Evolutionary conservation across 2,329 filamentous ascomycete species (phyloP), one percentile per base, ranked within the genome.

Genomic region (Sporothrix sp.): DNA sequence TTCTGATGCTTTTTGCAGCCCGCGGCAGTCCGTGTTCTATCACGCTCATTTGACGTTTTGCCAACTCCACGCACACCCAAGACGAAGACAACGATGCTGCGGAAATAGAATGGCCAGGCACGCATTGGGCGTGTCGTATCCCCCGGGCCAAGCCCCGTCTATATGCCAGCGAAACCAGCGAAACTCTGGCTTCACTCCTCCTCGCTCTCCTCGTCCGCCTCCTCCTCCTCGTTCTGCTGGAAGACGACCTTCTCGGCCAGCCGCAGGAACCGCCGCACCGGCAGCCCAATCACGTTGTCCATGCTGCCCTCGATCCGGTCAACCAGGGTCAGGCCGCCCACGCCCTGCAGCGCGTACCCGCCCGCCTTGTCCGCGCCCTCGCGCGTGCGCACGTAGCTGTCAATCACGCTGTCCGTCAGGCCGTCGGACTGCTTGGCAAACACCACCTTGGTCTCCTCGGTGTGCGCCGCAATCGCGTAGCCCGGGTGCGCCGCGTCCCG

Each of bases 311-410:
- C 87, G 57, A 98, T 85, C 66, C 77, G 84, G 65, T 96, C 89
- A 11, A 98, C 82, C 52, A 98, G 68, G 53, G 98, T 73, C 64
- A 96, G 82, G 8, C 86, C 84, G 1, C 87, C 93, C 10, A 91
- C 72, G 0, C 91, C 93, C 68, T 98, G 93, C 48, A 98, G 79
- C 1, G 88, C 93, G 66, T 98, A 98, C 0, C 93, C 93, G 2
- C 93, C 93, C 0, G 93, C 93, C 73, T 97, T 98, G 67, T 97
- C 93, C 10, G 81, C 89, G 2, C 93, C 93, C 71, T 98, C 93
- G 50, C 91, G 76, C 20, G 91, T 96, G 62, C 75, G 77, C 52
- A 90, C 84, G 63, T 90, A 90, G 5, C 71, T 78, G 59, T 87
- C 72, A 53, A 97, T 82, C 58, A 95, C 77, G 53, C 95, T 89